Percentiles rank a stretch among this genome's conserved stretches.
Conservation (phyloP, 106 monocot genomes). For the Dioscorea alata region DNA sequence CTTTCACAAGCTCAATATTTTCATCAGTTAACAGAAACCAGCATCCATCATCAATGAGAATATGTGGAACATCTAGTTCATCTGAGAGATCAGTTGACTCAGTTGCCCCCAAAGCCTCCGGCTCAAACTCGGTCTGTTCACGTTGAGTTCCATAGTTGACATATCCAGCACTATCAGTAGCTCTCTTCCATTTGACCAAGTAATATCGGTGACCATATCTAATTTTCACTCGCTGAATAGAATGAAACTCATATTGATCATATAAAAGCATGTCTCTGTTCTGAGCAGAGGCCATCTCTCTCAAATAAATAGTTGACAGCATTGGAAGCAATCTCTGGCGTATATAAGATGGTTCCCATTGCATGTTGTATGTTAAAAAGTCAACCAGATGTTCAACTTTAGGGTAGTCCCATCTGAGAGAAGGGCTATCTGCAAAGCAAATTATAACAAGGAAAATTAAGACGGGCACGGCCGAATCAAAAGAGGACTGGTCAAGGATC, state of each 20-base stretch:
- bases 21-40: slow-evolving; percentile 82
- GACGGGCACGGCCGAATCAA: background rate
- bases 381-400: slow-evolving; percentile 58
- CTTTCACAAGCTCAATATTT: slow-evolving; percentile 71
- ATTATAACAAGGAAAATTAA: background rate
- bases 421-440: slow-evolving; percentile 32
- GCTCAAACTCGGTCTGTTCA: slow-evolving; percentile 16
- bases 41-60: slow-evolving; percentile 59
- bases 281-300: slow-evolving; percentile 43
- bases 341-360: slow-evolving; percentile 89
- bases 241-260: slow-evolving; percentile 84
- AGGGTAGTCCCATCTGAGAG: slow-evolving; percentile 56
- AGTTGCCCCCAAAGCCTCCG: background rate
- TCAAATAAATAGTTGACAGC: slow-evolving; percentile 71
- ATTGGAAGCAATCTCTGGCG: slow-evolving; percentile 77
- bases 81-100: slow-evolving; percentile 35
- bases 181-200: slow-evolving; percentile 86
- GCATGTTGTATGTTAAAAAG: slow-evolving; percentile 60
- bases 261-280: slow-evolving; percentile 31
- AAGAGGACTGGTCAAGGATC: background rate
- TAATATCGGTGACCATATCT: slow-evolving; percentile 62
- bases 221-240: slow-evolving; percentile 71
- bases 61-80: slow-evolving; percentile 56
- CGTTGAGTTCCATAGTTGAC: background rate
- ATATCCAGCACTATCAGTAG: background rate